These are phyloP conservation scores for Flammula alnicola DNA, from an alignment of 1,284 basidiomycete species.

Conservation along the genomic window DNA sequence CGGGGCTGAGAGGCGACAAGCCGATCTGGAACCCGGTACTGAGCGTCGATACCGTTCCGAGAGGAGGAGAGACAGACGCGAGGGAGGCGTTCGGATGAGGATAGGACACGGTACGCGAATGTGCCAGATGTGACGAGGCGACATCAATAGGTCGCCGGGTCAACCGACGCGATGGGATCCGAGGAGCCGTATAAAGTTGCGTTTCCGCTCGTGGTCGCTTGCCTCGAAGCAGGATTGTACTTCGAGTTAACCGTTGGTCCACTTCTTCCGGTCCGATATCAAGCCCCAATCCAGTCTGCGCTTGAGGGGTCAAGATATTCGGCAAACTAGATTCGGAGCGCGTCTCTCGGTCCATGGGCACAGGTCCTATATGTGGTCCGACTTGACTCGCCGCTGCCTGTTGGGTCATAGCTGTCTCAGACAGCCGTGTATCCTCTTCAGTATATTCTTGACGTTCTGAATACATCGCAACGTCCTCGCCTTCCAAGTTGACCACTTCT, in stretches of 20 bases:
- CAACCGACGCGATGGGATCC: constrained; percentile 22
- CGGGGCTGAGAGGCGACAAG: constrained; percentile 72
- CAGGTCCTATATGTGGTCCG: constrained; percentile 20
- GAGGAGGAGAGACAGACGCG: constrained; percentile 30
- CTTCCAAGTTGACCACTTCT: constrained; percentile 38
- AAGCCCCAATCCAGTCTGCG: constrained; percentile 14
- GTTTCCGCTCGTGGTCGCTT: constrained; percentile 19
- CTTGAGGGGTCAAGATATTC: constrained; percentile 20
- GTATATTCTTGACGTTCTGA: constrained; percentile 32
- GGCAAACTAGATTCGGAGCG: constrained; percentile 38
- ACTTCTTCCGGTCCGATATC: constrained; percentile 14
- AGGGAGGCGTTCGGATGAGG: constrained; percentile 16
- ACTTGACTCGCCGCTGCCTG: constrained; percentile 7
- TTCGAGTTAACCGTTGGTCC: constrained; percentile 8
- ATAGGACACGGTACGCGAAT: constrained; percentile 23
- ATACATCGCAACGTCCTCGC: constrained; percentile 32
- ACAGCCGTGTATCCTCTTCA: constrained; percentile 13
- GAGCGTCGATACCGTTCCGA: constrained; percentile 43
- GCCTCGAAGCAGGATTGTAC: constrained; percentile 8
- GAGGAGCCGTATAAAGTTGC: constrained; percentile 22
- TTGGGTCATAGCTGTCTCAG: constrained; percentile 8
- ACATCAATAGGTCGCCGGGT: constrained; percentile 23
- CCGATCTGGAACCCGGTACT: constrained; percentile 72
- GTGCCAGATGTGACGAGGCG: constrained; percentile 14
- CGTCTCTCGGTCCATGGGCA: constrained; percentile 37